Conservation (phyloP, 805 yeast genomes). For the Myxozyma udenii region DNA sequence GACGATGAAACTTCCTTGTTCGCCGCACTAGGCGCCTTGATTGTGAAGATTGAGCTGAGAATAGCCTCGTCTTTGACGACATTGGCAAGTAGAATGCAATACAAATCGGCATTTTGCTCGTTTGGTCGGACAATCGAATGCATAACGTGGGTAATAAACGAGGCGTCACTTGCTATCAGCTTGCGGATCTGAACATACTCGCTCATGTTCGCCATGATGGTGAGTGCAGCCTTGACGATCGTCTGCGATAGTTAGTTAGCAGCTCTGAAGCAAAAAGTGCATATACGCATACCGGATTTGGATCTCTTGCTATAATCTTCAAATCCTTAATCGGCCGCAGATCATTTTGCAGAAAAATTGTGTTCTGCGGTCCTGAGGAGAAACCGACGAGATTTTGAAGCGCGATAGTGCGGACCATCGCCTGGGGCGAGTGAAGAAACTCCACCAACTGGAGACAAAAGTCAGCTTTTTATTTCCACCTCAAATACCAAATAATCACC, state of each 20-base stretch:
- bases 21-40: constrained; percentile 6
- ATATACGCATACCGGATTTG: constrained; percentile 15
- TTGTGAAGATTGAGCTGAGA: constrained; percentile 10
- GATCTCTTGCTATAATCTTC: constrained; percentile 54
- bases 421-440: constrained; percentile 77
- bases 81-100: constrained; percentile 80
- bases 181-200: constrained; percentile 64
- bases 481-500: neutral
- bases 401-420: constrained; percentile 78
- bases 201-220: constrained; percentile 79
- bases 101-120: constrained; percentile 72
- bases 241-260: constrained; percentile 4
- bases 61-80: constrained; percentile 74
- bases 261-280: neutral
- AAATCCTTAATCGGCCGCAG: constrained; percentile 70
- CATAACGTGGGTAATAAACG: constrained; percentile 42
- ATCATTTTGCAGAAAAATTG: constrained; percentile 66
- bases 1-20: constrained; percentile 10
- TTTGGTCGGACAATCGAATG: constrained; percentile 40
- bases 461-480: neutral
- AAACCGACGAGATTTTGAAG: constrained; percentile 78
- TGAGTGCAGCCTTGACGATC: constrained; percentile 49
- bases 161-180: constrained; percentile 61
- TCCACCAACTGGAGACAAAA: constrained; percentile 52
- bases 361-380: constrained; percentile 65